phyloP scores from a whole-genome alignment of 495 filamentous ascomycete species.

The Daldinia caldariorum region DNA sequence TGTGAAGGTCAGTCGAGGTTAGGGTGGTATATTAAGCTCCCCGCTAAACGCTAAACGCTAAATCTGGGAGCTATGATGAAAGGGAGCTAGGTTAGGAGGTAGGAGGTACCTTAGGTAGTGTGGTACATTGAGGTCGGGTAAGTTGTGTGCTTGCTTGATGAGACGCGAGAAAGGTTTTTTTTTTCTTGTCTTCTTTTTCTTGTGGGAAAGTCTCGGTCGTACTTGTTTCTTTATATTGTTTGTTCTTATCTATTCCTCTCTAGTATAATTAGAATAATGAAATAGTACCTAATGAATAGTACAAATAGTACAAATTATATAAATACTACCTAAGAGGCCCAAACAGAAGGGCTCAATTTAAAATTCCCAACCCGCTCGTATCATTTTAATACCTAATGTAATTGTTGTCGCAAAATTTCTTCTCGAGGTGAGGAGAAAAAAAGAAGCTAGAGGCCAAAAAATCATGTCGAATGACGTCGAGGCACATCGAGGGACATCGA shows the following conservation, averaged over 20 bases:
- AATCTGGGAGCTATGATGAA: constrained; percentile 23
- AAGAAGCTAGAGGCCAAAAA: constrained; percentile 19
- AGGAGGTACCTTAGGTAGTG: background rate
- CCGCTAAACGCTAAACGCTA: constrained; percentile 34
- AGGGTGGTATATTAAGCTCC: constrained; percentile 21
- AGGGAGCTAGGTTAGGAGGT: constrained; percentile 23
- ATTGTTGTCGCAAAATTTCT: constrained; percentile 21
- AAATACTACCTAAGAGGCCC: no score
- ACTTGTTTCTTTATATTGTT: constrained; percentile 11
- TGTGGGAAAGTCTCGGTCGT: background rate
- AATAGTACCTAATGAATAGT: background rate
- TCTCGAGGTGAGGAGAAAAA: constrained; percentile 34
- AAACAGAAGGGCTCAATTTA: constrained; percentile 4
- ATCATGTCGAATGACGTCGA: constrained; percentile 46
- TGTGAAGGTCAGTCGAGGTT: constrained; percentile 17
- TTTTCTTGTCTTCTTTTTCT: no score
- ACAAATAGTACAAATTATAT: background rate
- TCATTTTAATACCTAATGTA: constrained; percentile 9
- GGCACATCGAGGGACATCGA: constrained; percentile 23
- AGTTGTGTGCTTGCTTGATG: constrained; percentile 10
- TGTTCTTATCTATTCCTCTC: background rate
- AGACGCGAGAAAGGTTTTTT: constrained; percentile 21
- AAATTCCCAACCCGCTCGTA: constrained; percentile 4
- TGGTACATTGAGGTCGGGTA: no score
- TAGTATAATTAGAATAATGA: constrained; percentile 1